Percentiles rank a stretch among this genome's conserved stretches.
phyloP scores from a whole-genome alignment of 352 stramenopile species.

The Globisporangium sylvaticum region DNA sequence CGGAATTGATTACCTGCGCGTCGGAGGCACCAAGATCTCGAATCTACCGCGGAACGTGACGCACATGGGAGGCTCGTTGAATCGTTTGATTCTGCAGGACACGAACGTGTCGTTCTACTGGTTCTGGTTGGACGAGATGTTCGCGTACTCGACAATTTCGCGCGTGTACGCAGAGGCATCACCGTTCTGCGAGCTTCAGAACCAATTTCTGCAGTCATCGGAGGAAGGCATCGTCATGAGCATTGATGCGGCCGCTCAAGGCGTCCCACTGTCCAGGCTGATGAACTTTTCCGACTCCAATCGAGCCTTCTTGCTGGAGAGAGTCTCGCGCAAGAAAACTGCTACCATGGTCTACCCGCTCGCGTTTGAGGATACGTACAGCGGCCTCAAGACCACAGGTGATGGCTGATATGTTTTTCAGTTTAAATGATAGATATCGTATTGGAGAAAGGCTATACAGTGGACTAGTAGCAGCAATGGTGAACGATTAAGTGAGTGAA shows the following conservation, averaged over 20 bases:
- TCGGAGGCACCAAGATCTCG: neutral
- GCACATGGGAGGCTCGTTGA: neutral
- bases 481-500: too few relatives aligned
- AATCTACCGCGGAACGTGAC: neutral
- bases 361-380: slow-evolving; percentile 16
- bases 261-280: neutral
- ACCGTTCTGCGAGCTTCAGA: neutral
- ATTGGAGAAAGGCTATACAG: too few relatives aligned
- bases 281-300: neutral
- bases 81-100: neutral
- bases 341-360: slow-evolving; percentile 18
- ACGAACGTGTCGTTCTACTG: slow-evolving; percentile 5
- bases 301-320: slow-evolving; percentile 7
- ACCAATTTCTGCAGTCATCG: neutral
- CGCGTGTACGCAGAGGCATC: neutral
- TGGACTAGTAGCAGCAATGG: too few relatives aligned
- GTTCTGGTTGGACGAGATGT: slow-evolving; percentile 2
- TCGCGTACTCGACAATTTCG: neutral
- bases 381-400: neutral
- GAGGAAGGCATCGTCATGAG: neutral
- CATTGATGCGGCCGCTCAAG: neutral
- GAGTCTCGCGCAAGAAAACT: slow-evolving; percentile 9
- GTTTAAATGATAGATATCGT: too few relatives aligned
- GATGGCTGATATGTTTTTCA: too few relatives aligned
- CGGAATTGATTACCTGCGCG: neutral